Percentiles rank a stretch among this genome's conserved stretches.
phyloP scores from a whole-genome alignment of 768 basidiomycete species.

The Tulasnella sp. region DNA sequence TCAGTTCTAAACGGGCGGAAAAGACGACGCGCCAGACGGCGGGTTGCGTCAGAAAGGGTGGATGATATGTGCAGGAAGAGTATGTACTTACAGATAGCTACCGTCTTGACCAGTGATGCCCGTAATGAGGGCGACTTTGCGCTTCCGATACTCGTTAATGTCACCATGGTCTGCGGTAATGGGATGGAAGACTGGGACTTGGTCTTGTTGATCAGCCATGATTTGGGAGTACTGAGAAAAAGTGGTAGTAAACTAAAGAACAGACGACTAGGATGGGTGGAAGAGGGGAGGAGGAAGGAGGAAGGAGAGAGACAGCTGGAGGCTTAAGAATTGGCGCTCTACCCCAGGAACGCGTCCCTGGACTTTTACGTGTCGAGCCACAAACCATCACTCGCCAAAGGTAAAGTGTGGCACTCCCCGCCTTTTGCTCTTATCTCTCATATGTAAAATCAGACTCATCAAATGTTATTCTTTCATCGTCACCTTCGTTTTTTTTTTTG shows the following conservation, averaged over 20 bases:
- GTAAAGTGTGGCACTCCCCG: not conserved
- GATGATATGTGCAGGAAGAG: not conserved
- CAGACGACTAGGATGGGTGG: not conserved
- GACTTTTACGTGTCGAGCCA: not conserved
- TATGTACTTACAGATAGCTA: conserved; percentile 71
- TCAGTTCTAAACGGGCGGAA: conserved; percentile 57
- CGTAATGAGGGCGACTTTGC: conserved; percentile 91
- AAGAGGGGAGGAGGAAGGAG: not conserved
- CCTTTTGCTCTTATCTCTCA: not conserved
- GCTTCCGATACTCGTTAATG: conserved; percentile 78
- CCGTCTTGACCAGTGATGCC: conserved; percentile 97
- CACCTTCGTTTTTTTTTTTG: no score
- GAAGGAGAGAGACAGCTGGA: not conserved
- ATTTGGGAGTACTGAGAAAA: not conserved
- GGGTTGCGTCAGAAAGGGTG: not conserved
- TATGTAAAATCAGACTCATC: not conserved
- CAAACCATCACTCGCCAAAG: not conserved
- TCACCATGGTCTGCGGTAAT: conserved; percentile 34
- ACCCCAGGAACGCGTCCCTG: not conserved
- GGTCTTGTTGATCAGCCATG: conserved; percentile 1
- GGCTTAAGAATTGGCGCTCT: not conserved
- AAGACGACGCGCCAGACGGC: not conserved
- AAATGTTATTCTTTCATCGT: not conserved
- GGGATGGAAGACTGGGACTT: conserved; percentile 25
- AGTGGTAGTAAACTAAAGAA: not conserved